Evolutionary conservation across 1,139 yeast species (phyloP).

Genomic region (Starmera stellimalicola): DNA sequence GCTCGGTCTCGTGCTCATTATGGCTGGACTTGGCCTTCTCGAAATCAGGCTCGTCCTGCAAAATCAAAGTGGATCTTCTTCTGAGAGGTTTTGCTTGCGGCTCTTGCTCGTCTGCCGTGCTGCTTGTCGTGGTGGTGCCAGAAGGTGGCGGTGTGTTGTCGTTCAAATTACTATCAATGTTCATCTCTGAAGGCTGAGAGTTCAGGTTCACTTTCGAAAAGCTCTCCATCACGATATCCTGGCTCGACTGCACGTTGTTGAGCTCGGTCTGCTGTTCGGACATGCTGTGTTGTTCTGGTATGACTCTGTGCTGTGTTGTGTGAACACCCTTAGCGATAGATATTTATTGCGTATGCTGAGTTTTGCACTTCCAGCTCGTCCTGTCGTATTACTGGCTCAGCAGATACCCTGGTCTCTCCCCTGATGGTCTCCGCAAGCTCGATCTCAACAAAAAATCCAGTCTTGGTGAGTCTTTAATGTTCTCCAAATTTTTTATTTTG

Average conservation of each 20-base stretch:
- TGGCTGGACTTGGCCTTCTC: slow-evolving; percentile 30
- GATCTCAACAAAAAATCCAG: too few relatives aligned
- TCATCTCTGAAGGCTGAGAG: slow-evolving; percentile 17
- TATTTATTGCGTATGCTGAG: too few relatives aligned
- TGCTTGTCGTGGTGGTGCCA: background rate
- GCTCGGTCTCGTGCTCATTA: slow-evolving; percentile 3
- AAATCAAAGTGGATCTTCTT: slow-evolving; percentile 27
- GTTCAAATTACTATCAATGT: slow-evolving; percentile 11
- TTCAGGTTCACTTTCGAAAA: slow-evolving; percentile 14
- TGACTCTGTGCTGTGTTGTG: too few relatives aligned
- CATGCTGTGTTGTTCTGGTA: background rate
- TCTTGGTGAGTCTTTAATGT: too few relatives aligned
- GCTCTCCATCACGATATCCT: slow-evolving; percentile 19
- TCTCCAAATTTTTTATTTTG: too few relatives aligned
- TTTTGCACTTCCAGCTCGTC: too few relatives aligned
- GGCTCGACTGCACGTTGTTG: slow-evolving; percentile 8
- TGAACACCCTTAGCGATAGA: too few relatives aligned
- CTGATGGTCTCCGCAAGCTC: too few relatives aligned
- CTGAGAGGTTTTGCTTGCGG: slow-evolving; percentile 17
- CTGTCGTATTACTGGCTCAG: too few relatives aligned
- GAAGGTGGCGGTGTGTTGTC: slow-evolving; percentile 2
- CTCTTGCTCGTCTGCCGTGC: slow-evolving; percentile 4
- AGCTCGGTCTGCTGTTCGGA: background rate
- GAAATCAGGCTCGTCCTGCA: slow-evolving; percentile 28
- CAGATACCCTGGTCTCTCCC: too few relatives aligned